Evolutionary conservation across 768 basidiomycete species (phyloP).

Genomic region (Exidia glandulosa): DNA sequence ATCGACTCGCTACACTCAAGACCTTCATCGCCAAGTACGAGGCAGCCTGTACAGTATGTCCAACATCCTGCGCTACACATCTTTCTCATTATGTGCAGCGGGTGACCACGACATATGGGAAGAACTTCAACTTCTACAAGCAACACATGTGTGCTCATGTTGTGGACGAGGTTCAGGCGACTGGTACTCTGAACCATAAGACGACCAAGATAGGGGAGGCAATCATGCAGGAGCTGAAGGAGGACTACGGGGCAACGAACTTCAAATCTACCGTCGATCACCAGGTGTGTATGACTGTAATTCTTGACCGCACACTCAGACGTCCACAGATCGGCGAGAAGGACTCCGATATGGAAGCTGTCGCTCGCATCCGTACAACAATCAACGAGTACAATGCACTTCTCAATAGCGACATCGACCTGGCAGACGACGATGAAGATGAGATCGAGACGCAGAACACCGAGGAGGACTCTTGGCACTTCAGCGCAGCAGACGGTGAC

Average conservation of each 20-base stretch:
- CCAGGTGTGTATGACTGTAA: slow-evolving; percentile 13
- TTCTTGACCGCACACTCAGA: not conserved
- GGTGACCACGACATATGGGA: slow-evolving; percentile 13
- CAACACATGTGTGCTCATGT: slow-evolving; percentile 18
- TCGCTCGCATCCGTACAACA: slow-evolving; percentile 18
- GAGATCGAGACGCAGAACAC: not conserved
- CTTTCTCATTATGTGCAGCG: slow-evolving; percentile 10
- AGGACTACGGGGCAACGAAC: slow-evolving; percentile 20
- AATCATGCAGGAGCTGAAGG: slow-evolving; percentile 19
- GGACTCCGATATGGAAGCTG: not conserved
- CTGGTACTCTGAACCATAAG: slow-evolving; percentile 19
- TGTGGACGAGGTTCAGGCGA: slow-evolving; percentile 15
- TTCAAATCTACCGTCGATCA: slow-evolving; percentile 17
- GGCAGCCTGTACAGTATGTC: not conserved
- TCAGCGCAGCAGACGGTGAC: too few species aligned
- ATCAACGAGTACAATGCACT: slow-evolving; percentile 13
- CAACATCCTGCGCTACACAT: slow-evolving; percentile 2
- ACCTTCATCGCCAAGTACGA: not conserved
- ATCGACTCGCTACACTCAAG: slow-evolving; percentile 9
- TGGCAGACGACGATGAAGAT: not conserved
- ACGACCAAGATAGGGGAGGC: slow-evolving; percentile 20
- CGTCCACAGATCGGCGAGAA: not conserved
- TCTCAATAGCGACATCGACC: too few species aligned
- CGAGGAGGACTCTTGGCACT: too few species aligned
- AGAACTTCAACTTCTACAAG: slow-evolving; percentile 20